These are phyloP conservation scores for Rhodotorula sp. DNA, from an alignment of 1,284 basidiomycete species.

Conservation along the genomic window DNA sequence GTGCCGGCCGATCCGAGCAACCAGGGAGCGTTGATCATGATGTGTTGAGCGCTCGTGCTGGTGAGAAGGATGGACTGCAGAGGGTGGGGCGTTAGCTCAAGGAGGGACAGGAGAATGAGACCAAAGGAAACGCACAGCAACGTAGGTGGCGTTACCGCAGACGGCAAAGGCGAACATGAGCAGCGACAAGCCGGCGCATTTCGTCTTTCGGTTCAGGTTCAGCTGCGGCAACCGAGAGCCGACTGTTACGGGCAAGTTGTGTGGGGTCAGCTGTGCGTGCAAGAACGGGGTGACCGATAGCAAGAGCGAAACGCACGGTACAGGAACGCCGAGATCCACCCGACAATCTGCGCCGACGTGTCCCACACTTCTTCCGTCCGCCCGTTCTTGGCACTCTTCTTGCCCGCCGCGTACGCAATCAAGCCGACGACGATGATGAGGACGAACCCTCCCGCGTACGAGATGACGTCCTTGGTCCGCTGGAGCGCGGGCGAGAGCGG, in stretches of 20 bases:
- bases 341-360: conserved; percentile 44
- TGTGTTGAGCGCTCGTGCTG: conserved; percentile 36
- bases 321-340: conserved; percentile 44
- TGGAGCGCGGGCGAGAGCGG: conserved; percentile 18
- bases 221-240: conserved; percentile 44
- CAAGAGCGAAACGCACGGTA: conserved; percentile 29
- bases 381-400: conserved; percentile 13
- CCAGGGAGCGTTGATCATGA: conserved; percentile 45
- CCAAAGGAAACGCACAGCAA: conserved; percentile 33
- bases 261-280: not conserved
- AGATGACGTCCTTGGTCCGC: conserved; percentile 25
- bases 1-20: conserved; percentile 44
- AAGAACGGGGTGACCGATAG: too few relatives aligned
- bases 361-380: conserved; percentile 42
- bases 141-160: conserved; percentile 44
- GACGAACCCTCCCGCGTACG: conserved; percentile 35
- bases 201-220: conserved; percentile 43
- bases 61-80: conserved; percentile 39
- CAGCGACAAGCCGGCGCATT: conserved; percentile 44
- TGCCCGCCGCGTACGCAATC: conserved; percentile 32
- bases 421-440: conserved; percentile 39
- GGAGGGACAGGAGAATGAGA: not conserved
- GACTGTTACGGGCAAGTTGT: conserved; percentile 1
- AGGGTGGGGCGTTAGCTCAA: not conserved
- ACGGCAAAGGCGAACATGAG: conserved; percentile 46